Base-by-base conservation (phyloP, 2,329 filamentous ascomycete genomes). In the Tolypocladium inflatum region DNA sequence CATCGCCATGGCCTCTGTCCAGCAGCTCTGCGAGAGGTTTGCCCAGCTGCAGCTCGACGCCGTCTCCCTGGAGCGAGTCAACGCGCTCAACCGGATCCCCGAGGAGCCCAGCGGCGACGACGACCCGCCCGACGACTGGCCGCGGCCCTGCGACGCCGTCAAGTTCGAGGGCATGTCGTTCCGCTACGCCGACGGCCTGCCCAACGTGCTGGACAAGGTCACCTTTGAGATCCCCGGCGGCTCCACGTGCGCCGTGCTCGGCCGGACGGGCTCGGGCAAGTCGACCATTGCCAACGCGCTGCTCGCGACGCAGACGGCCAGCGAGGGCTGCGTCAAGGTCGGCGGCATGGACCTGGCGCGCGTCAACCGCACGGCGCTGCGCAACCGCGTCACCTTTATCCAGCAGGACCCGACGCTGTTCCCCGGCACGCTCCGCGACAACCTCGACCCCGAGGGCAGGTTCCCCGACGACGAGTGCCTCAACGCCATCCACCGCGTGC, bases 21-120 rank as follows among this genome's bases (percentile, higher is more conserved):
- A 75, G 53, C 75, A 77, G 2, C 80, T 96, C 0, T 96, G 91
- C 71, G 84, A 85, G 60, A 82, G 85, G 59, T 96, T 96, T 65
- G 91, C 91, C 2, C 84, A 89, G 66, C 79, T 96, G 1, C 91
- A 96, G 69, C 91, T 96, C 82, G 88, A 96, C 67, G 96, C 96
- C 63, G 91, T 96, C 0, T 92, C 89, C 0, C 89, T 96, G 0
- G 91, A 96, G 72, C 84, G 91, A 45, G 87, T 96, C 0, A 85
- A 94, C 11, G 90, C 94, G 70, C 80, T 96, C 0, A 78, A 94
- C 1, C 83, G 89, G 59, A 80, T 96, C 0, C 88, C 92, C 19
- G 84, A 90, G 67, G 91, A 96, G 68, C 76, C 84, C 0, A 78
- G 76, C 0, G 91, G 90, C 1, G 79, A 81, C 1, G 71, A 90